These are phyloP conservation scores for Boletus patriciae DNA, from an alignment of 768 basidiomycete species.

Conservation along the genomic window DNA sequence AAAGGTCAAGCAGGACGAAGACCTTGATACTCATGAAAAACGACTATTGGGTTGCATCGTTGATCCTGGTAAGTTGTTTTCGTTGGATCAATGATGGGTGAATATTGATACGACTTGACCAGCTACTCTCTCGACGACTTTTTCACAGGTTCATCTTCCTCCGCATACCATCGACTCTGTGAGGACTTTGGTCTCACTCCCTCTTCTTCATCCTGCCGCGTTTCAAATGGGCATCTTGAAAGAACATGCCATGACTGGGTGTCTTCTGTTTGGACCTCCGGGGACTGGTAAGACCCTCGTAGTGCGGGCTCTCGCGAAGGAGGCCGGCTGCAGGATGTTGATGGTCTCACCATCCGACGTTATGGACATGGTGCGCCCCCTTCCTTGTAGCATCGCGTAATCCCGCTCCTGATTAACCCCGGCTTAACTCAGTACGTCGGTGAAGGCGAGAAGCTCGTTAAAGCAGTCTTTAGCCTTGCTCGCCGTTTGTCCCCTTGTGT, in stretches of 20 bases:
- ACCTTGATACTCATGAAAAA: slow-evolving; percentile 80
- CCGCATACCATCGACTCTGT: slow-evolving; percentile 88
- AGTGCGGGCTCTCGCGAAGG: slow-evolving; percentile 87
- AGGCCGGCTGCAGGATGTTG: slow-evolving; percentile 93
- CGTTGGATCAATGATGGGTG: neutral
- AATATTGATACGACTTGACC: slow-evolving; percentile 5
- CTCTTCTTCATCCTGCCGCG: slow-evolving; percentile 81
- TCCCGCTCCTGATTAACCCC: slow-evolving; percentile 2
- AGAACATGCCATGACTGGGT: slow-evolving; percentile 89
- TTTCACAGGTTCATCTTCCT: slow-evolving; percentile 86
- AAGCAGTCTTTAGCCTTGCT: slow-evolving; percentile 85
- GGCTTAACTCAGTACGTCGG: slow-evolving; percentile 65
- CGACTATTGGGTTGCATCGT: slow-evolving; percentile 83
- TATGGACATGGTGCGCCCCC: slow-evolving; percentile 81
- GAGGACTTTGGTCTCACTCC: slow-evolving; percentile 86
- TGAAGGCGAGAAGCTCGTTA: slow-evolving; percentile 87
- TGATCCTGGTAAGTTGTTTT: slow-evolving; percentile 56
- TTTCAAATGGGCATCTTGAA: slow-evolving; percentile 89
- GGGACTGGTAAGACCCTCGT: slow-evolving; percentile 91
- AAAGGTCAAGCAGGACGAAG: slow-evolving; percentile 67
- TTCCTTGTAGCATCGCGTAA: neutral
- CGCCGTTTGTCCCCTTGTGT: slow-evolving; percentile 87
- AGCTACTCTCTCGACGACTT: slow-evolving; percentile 81
- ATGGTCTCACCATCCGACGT: slow-evolving; percentile 89
- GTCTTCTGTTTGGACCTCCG: slow-evolving; percentile 89